Base-by-base conservation (phyloP, 176 grass and related monocot genomes). In the Guadua angustifolia region DNA sequence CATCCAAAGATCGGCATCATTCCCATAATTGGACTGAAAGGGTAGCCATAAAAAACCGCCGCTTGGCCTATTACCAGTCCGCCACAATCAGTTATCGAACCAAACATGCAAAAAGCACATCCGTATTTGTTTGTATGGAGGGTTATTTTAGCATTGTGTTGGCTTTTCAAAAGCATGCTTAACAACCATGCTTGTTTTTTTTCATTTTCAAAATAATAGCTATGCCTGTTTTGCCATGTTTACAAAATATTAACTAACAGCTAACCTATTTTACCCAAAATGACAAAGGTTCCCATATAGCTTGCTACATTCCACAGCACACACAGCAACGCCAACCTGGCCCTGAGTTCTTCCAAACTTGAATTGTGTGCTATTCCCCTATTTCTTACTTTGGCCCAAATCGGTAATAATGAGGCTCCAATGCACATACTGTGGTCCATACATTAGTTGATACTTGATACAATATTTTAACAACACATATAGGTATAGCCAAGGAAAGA, bases 401-500 rank as follows among this genome's bases (percentile, higher is more conserved):
- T 57, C 66, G 29, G 45, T 8, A 59, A 60, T 17, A 72, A 36
- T 13, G 13, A 19, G 73, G 35, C 10, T 71, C 24, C 46, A 39
- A 19, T 44, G 62, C 18, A 66, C 49, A 25, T 78, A 32, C 8
- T 14, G 22, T 71, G 55, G 25, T 58, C 73, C 13, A 29, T 63
- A 43, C 60, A 83, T 49, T 44, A 79, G 40, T 62, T 64, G 75
- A 73, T 86, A 87, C 75, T 62, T 64, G 75, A 73, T 86, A 87
- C 75, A 90, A 45, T 74, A 79, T 79, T 66, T 67, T 78, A 85
- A 74, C 59, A 73, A 25, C 26, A 78, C n/a, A 75, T 19, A 44
- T 21, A 60, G 32, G 70, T 19, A 44, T 21, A 60, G 32, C 9
- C 67, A 74, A 58, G 18, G 15, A 9, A 22, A 44, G 21, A 25